Evolutionary conservation across 1,139 yeast genomes (phyloP).

Genomic region (Candida sp.): DNA sequence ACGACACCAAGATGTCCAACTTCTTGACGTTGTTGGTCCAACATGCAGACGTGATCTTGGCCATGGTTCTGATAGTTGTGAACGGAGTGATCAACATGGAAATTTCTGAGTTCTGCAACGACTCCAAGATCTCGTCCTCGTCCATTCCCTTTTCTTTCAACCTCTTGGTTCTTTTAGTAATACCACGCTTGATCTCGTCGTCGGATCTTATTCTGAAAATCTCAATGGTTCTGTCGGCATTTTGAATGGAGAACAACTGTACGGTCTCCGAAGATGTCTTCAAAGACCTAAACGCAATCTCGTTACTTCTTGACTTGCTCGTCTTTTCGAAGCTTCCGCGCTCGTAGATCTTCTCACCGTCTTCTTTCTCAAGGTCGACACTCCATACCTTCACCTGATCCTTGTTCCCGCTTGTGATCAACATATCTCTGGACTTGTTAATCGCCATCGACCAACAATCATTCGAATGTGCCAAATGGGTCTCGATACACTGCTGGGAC

Average conservation of each 20-base stretch:
- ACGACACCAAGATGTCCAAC: constrained; percentile 64
- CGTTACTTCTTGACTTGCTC: constrained; percentile 76
- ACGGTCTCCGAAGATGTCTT: constrained; percentile 22
- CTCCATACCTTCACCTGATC: constrained; percentile 88
- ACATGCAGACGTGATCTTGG: constrained; percentile 59
- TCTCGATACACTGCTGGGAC: constrained; percentile 89
- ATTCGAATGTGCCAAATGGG: constrained; percentile 92
- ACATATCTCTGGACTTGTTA: constrained; percentile 36
- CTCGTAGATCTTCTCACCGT: constrained; percentile 56
- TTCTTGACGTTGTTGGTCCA: constrained; percentile 52
- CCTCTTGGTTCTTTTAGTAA: constrained; percentile 80
- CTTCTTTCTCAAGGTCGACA: constrained; percentile 58
- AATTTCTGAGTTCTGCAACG: constrained; percentile 58
- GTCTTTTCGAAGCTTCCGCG: constrained; percentile 76
- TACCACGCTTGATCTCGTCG: constrained; percentile 83
- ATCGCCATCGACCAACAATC: constrained; percentile 90
- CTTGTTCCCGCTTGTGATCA: constrained; percentile 78
- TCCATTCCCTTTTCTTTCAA: constrained; percentile 67
- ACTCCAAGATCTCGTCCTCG: constrained; percentile 62
- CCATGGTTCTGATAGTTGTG: constrained; percentile 58
- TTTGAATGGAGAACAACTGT: constrained; percentile 69
- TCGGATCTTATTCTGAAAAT: constrained; percentile 75
- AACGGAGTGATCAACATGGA: constrained; percentile 67
- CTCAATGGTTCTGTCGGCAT: constrained; percentile 83
- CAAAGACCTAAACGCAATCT: constrained; percentile 53